Percentiles rank a stretch among this genome's conserved stretches.
Evolutionary conservation across 2,329 filamentous ascomycete species (phyloP).

Genomic region (Aspergillus arachidicola): DNA sequence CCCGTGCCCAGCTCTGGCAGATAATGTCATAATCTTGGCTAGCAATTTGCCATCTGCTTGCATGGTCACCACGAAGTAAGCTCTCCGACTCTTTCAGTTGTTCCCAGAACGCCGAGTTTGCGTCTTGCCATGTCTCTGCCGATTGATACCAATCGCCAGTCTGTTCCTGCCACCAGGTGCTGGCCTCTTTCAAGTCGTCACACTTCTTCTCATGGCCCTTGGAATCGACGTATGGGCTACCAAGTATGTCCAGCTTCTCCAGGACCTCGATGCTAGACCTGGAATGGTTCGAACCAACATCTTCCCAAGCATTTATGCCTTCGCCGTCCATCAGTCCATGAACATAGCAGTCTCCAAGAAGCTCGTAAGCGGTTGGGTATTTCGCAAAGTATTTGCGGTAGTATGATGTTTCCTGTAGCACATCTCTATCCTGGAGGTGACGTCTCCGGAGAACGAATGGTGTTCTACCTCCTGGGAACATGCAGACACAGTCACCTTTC

Average conservation of each 20-base stretch:
- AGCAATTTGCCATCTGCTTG: neutral
- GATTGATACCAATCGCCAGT: neutral
- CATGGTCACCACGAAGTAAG: no score
- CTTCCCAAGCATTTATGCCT: neutral
- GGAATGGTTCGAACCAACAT: neutral
- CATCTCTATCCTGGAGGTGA: no score
- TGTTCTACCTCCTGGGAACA: neutral
- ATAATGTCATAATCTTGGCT: neutral
- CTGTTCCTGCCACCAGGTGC: rapidly evolving
- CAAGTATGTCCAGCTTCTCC: no score
- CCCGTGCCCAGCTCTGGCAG: neutral
- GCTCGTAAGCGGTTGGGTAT: neutral
- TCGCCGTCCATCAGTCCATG: neutral
- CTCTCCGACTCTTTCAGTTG: rapidly evolving
- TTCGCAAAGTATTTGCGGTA: no score
- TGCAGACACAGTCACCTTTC: neutral
- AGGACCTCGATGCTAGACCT: rapidly evolving
- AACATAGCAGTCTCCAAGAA: neutral
- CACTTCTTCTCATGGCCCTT: rapidly evolving
- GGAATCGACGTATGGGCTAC: no score
- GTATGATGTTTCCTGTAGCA: no score
- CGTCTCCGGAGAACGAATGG: neutral
- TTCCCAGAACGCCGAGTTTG: neutral
- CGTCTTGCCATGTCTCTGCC: neutral
- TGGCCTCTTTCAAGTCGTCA: neutral